Conservation (phyloP, 176 grass and related monocot species). For the Areca catechu region DNA sequence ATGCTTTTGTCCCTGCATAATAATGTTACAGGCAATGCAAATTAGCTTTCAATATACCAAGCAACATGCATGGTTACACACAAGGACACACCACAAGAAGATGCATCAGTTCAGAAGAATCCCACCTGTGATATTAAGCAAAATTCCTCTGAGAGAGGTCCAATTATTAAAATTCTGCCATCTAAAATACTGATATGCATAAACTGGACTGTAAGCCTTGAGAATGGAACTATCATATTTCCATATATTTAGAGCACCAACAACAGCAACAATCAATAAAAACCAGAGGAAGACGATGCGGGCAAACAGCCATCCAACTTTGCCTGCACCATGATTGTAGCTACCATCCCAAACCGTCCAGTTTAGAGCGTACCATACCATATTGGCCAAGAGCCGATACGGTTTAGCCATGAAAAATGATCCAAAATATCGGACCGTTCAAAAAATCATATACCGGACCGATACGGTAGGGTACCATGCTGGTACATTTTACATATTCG, state of each 20-base stretch:
- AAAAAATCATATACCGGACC: no score
- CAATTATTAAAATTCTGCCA: slow-evolving; percentile 42
- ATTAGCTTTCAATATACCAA: neutral
- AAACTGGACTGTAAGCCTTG: slow-evolving; percentile 82
- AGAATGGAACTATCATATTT: slow-evolving; percentile 66
- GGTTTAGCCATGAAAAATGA: no score
- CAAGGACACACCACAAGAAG: no score
- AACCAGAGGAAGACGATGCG: slow-evolving; percentile 91
- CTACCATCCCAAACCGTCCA: no score
- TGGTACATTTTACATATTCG: no score
- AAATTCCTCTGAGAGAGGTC: slow-evolving; percentile 83
- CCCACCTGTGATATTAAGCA: slow-evolving; percentile 94
- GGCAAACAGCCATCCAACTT: slow-evolving; percentile 98
- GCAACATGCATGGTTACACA: no score
- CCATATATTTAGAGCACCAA: slow-evolving; percentile 79
- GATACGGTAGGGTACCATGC: no score
- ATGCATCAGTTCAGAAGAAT: no score
- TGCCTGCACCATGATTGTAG: slow-evolving; percentile 90
- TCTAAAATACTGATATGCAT: slow-evolving; percentile 63
- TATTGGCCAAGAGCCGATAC: no score
- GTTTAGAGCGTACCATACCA: no score
- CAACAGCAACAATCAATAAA: slow-evolving; percentile 73
- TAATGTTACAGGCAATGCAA: slow-evolving; percentile 9
- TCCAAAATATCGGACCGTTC: no score
- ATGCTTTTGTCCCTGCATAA: slow-evolving; percentile 83